Evolutionary conservation across 1,284 basidiomycete species (phyloP), one percentile per base, ranked within the genome.

Genomic region (Irpex rosettiformis): DNA sequence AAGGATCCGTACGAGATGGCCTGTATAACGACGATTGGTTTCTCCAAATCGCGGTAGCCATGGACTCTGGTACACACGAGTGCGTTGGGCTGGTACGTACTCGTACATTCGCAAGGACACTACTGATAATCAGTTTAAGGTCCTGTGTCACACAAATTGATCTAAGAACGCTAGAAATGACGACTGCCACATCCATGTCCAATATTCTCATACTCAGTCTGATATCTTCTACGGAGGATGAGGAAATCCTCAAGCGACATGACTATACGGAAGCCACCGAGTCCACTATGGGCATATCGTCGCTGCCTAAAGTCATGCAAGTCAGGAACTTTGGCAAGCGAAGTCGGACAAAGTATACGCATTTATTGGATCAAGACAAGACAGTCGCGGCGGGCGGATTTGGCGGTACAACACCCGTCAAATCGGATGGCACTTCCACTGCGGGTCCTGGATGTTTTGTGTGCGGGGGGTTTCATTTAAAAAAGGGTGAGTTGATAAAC

Each of bases 311-410:
- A 73, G 91, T 98, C 61, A 96, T 99, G 94, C 97, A 99, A 77
- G 94, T 97, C 67, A 89, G 89, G 73, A 89, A 98, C 77, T 99
- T 95, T 72, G 97, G 97, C 53, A 96, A 95, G 75, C 86, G 91
- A 60, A 85, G 92, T 67, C 84, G 92, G 57, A 95, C 93, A 52
- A 96, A 96, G 76, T 99, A 97, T 69, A 98, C 96, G 18, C 96
- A 99, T 75, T 76, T 99, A 65, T 76, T 94, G 43, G 94, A 96
- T 69, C 93, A 99, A 77, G 96, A 99, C 72, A 99, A 96, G 1
- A 92, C 91, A 4, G 73, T 69, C 22, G 65, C 70, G 21, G 77
- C 68, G 59, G 86, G 83, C 60, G 91, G 84, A 27, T 92, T 86
- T 79, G 91, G 91, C 64, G 91, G 81, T 43, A 70, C 65, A n/a